Percentiles rank a stretch among this genome's conserved stretches.
These are phyloP conservation scores for Linum usitatissimum DNA, from an alignment of 345 rosid species.

Conservation along the genomic window DNA sequence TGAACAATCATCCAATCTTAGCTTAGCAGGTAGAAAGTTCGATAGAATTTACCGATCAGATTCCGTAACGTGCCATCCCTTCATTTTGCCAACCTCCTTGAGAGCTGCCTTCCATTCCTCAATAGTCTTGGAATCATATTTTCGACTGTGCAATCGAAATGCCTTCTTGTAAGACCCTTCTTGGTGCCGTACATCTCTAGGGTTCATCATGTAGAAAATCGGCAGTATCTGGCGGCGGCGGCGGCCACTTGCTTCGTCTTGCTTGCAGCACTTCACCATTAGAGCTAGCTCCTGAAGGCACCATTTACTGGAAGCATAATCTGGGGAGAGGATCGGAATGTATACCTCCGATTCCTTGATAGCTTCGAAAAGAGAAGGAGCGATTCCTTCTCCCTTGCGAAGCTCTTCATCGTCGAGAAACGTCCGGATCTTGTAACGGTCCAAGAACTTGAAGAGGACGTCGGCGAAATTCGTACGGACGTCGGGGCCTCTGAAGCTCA, in stretches of 20 bases:
- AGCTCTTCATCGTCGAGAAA: neutral
- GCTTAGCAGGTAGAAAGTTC: too few relatives aligned
- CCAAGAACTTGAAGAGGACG: neutral
- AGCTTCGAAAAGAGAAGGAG: neutral
- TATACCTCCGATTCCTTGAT: neutral
- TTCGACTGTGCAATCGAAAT: neutral
- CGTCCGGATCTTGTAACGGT: neutral
- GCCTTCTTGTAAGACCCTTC: neutral
- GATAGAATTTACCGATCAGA: neutral
- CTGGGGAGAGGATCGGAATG: neutral
- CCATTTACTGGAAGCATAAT: neutral
- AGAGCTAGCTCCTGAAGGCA: neutral
- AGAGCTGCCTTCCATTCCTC: neutral
- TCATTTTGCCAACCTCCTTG: neutral
- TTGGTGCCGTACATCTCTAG: neutral
- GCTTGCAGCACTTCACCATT: neutral
- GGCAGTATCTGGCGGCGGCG: neutral
- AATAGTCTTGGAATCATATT: neutral
- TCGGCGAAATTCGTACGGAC: neutral
- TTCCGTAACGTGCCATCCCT: neutral
- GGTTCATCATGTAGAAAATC: neutral
- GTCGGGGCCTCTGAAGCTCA: neutral
- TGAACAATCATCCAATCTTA: too few relatives aligned
- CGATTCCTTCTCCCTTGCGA: neutral
- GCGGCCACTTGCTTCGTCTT: neutral